Evolutionary conservation across 2,329 filamentous ascomycete species (phyloP).

Genomic region (Xylaria sp.): DNA sequence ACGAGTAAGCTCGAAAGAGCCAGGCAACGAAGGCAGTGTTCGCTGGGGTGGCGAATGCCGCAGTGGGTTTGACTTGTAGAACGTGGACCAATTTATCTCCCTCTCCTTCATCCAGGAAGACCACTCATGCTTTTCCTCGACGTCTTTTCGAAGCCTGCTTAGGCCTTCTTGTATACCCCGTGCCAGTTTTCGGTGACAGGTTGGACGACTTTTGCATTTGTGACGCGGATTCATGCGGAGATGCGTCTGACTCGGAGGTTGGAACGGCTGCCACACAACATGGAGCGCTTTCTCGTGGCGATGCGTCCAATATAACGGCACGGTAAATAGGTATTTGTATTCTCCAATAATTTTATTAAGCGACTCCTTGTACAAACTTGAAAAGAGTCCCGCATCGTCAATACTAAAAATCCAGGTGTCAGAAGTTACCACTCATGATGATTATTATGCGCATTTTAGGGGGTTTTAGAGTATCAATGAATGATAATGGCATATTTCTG

Average conservation of each 20-base stretch:
- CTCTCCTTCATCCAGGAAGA: too few species aligned
- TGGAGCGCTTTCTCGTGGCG: slow-evolving; percentile 12
- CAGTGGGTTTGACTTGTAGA: too few species aligned
- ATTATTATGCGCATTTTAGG: background rate
- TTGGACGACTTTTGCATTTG: background rate
- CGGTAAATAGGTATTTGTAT: background rate
- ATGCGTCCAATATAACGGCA: slow-evolving; percentile 3
- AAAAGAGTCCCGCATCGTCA: background rate
- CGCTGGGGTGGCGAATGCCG: too few species aligned
- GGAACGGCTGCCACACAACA: slow-evolving; percentile 8
- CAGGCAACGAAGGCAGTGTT: background rate
- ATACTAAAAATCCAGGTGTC: background rate
- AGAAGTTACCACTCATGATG: background rate
- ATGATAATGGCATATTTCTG: background rate
- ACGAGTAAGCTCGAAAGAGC: slow-evolving; percentile 2
- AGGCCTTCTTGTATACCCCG: too few species aligned
- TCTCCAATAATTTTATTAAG: background rate
- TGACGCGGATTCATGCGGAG: too few species aligned
- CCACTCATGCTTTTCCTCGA: too few species aligned
- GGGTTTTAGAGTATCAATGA: too few species aligned
- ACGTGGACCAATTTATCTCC: too few species aligned
- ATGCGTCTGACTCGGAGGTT: too few species aligned
- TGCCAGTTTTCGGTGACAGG: background rate
- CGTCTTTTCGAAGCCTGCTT: too few species aligned
- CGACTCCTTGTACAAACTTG: background rate